Base-by-base conservation (phyloP, 2,329 filamentous ascomycete species). In the Fusarium sp. region DNA sequence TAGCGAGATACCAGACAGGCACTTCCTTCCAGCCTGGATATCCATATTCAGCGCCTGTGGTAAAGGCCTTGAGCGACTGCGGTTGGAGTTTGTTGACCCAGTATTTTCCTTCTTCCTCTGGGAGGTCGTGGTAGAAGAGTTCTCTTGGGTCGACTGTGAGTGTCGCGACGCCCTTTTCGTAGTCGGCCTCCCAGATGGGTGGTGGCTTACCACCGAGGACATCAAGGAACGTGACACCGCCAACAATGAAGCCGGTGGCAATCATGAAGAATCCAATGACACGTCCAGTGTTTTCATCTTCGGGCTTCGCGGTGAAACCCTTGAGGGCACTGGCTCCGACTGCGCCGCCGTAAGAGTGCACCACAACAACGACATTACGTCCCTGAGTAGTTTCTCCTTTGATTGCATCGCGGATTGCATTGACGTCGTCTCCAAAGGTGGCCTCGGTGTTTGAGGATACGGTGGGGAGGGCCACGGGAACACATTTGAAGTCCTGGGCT, bases 101-200 rank as follows among this genome's bases (percentile, higher is more conserved):
- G 45, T 79, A 78, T 5, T 83, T 78, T 0, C 79, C 84, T 61
- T 89, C 87, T 1, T 84, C 82, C 1, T 70, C 75, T 0, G 85
- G 80, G 0, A 89, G 67, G 75, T 89, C 87, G 68, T 88, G 85
- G 66, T 89, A 89, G 66, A 89, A 86, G 3, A 88, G 70, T 7
- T 86, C 78, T 8, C 81, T 71, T 0, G 84, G 77, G 20, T 83
- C 72, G 4, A 79, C 79, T 18, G 81, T 76, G 6, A 89, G 63
- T 1, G 83, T 82, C 1, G 84, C 84, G 47, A 81, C 84, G 5
- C 86, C 86, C 0, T 81, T 86, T 22, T 80, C 79, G 2, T 70
- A 73, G 57, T 87, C 82, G 1, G 80, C 75, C 0, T 77, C 76
- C 84, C 85, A 88, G 2, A 69, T 65, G 1, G 86, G 85, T 0